Base-by-base conservation (phyloP, 768 basidiomycete genomes). In the Xerocomus potaroensis region DNA sequence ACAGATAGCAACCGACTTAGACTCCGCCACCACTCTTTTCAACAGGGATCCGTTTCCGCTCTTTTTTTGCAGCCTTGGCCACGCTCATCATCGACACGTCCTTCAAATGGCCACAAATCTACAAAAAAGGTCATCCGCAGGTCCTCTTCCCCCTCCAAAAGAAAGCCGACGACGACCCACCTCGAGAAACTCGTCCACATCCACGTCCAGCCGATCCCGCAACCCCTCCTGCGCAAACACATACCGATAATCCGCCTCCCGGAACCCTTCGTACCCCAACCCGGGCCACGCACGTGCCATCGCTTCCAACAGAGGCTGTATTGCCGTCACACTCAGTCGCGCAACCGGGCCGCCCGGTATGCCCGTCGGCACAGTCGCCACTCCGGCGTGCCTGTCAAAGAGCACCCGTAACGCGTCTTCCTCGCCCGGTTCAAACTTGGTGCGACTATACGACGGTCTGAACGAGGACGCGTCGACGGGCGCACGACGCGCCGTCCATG, bases 161-260 rank as follows among this genome's bases (percentile, higher is more conserved):
- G 5, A 19, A 19, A 26, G 8, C 9, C 7, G 27, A 9, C 12
- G 2, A 15, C 9, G 1, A 68, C 81, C 12, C 53, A 89, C 89
- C 79, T 94, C 91, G 40, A 93, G 72, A 64, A 94, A 94, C 60
- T 90, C 88, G 53, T 94, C 87, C 57, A 91, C 81, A 51, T 83
- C 80, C 38, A 96, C 67, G 22, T 76, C 75, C 23, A 67, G 65
- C 56, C 74, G 71, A 18, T 67, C 65, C 40, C 71, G 67, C 63
- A 88, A 80, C 4, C 88, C 92, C 50, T 86, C 83, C 62, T 87
- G 83, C 45, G 76, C 75, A 42, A 94, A 73, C 1, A 91, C 88
- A 61, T 90, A 86, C 27, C 81, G 76, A 34, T 83, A 73, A 50
- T 91, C 87, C 53, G 80, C 78, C 34, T 70, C 64, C 42, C 76